Percentiles rank a stretch among this genome's conserved stretches.
phyloP scores from a whole-genome alignment of 257 asterid genomes.

The Solanum etuberosum region DNA sequence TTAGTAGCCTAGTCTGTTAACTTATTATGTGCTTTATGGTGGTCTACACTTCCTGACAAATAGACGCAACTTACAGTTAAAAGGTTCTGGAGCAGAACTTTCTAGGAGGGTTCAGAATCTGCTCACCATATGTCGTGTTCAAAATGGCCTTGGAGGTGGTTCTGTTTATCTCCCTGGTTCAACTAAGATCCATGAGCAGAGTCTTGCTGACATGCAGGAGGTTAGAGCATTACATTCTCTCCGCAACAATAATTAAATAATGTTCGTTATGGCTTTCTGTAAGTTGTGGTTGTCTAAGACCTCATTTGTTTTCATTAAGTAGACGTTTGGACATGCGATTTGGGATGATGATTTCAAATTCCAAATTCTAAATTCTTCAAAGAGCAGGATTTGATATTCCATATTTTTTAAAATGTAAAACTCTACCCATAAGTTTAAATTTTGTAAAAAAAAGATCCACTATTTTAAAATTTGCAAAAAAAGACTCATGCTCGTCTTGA shows the following conservation, averaged over 20 bases:
- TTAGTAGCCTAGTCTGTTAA: slow-evolving; percentile 1
- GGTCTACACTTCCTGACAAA: slow-evolving; percentile 13
- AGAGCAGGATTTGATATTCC: background rate
- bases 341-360: background rate
- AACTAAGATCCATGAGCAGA: slow-evolving; percentile 74
- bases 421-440: background rate
- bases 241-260: background rate
- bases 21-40: slow-evolving; percentile 6
- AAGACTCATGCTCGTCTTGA: background rate
- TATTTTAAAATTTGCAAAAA: background rate
- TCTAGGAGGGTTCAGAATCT: slow-evolving; percentile 89
- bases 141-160: slow-evolving; percentile 60
- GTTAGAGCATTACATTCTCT: slow-evolving; percentile 18
- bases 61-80: slow-evolving; percentile 38
- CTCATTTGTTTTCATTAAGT: background rate
- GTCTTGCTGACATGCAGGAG: slow-evolving; percentile 94
- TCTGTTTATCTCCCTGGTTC: slow-evolving; percentile 78
- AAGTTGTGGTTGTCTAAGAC: background rate
- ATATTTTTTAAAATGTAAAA: background rate
- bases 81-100: slow-evolving; percentile 95
- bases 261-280: background rate
- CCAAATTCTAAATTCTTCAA: background rate
- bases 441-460: background rate
- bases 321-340: background rate
- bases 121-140: slow-evolving; percentile 61